phyloP scores from a whole-genome alignment of 176 grass and related monocot species.

The Metroxylon sagu region DNA sequence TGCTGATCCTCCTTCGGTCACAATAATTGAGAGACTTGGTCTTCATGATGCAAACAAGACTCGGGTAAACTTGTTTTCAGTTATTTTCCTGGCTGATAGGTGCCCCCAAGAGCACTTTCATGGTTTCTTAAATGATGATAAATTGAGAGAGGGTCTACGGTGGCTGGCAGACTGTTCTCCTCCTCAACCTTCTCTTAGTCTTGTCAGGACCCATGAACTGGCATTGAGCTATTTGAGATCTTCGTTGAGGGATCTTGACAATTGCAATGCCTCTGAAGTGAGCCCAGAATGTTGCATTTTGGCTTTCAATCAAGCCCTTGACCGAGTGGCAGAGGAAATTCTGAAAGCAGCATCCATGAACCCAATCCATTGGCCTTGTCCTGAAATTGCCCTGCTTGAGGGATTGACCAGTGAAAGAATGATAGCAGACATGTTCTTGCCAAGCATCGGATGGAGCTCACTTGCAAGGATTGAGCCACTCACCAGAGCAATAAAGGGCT shows the following conservation, averaged over 20 bases:
- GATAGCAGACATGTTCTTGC: constrained; percentile 54
- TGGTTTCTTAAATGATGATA: constrained; percentile 66
- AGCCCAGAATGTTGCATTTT: constrained; percentile 60
- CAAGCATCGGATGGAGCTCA: constrained; percentile 54
- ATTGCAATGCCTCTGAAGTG: constrained; percentile 28
- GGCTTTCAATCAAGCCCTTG: constrained; percentile 56
- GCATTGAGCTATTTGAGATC: constrained; percentile 49
- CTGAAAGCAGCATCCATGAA: constrained; percentile 32
- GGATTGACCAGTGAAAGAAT: constrained; percentile 37
- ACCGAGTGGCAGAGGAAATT: constrained; percentile 42
- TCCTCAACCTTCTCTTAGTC: constrained; percentile 42
- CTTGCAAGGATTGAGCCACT: constrained; percentile 43
- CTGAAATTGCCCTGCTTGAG: constrained; percentile 58
- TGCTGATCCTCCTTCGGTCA: constrained; percentile 31
- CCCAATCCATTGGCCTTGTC: constrained; percentile 52
- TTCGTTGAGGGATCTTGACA: constrained; percentile 30
- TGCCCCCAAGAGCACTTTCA: constrained; percentile 17
- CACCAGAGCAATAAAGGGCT: neutral
- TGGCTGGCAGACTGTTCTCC: constrained; percentile 63
- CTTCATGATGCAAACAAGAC: constrained; percentile 28
- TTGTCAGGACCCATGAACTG: constrained; percentile 49
- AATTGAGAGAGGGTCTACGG: constrained; percentile 53
- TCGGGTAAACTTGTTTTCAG: constrained; percentile 40
- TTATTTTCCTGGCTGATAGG: constrained; percentile 55
- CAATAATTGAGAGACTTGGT: constrained; percentile 49